Evolutionary conservation across 1,284 basidiomycete species (phyloP).

Genomic region (Puccinia coronata): DNA sequence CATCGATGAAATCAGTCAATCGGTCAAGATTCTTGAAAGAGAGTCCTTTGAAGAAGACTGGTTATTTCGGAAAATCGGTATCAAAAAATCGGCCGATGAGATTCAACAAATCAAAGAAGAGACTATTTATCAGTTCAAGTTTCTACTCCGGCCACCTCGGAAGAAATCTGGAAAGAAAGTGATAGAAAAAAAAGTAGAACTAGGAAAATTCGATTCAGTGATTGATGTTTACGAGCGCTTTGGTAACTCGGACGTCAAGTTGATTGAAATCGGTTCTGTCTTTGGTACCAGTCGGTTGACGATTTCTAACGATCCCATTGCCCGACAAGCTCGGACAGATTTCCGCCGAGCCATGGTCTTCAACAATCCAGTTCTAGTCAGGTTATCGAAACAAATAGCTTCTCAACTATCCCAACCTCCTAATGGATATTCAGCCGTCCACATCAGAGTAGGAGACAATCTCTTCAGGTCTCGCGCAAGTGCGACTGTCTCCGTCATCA

Average conservation of each 20-base stretch:
- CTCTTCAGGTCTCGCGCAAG: conserved; percentile 35
- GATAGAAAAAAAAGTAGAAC: neutral
- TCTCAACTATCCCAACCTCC: conserved; percentile 4
- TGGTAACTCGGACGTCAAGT: neutral
- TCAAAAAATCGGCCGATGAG: conserved; percentile 1
- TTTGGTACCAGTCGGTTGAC: conserved; percentile 38
- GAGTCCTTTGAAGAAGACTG: conserved; percentile 26
- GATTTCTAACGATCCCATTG: conserved; percentile 22
- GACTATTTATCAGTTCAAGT: conserved; percentile 23
- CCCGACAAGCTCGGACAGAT: conserved; percentile 20
- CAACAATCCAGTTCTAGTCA: conserved; percentile 21
- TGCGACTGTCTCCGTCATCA: neutral
- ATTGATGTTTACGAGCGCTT: conserved; percentile 24
- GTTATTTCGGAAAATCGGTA: neutral
- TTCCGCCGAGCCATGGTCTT: conserved; percentile 36
- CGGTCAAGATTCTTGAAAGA: conserved; percentile 5
- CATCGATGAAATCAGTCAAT: conserved; percentile 9
- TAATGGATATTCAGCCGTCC: conserved; percentile 19
- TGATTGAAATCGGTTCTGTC: conserved; percentile 33
- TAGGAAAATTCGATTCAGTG: conserved; percentile 31
- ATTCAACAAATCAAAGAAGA: conserved; percentile 22
- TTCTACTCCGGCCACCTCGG: neutral
- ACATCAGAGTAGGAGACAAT: conserved; percentile 45
- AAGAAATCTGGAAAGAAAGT: neutral
- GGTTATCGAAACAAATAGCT: conserved; percentile 9